Percentiles rank a stretch among this genome's conserved stretches.
Conservation (phyloP, 257 asterid species). For the Solanum etuberosum region DNA sequence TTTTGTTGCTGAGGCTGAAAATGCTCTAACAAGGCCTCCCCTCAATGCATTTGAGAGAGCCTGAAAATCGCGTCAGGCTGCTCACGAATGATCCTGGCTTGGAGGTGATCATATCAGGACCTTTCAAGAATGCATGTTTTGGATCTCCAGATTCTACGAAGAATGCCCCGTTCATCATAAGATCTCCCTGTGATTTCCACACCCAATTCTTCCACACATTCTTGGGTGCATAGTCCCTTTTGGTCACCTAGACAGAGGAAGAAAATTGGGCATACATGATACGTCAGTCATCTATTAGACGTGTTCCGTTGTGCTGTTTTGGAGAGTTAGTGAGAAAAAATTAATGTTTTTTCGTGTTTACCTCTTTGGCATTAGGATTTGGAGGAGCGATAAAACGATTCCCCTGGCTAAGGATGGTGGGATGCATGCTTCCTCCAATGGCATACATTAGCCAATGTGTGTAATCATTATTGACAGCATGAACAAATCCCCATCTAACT, state of each 20-base stretch:
- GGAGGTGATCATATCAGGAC: conserved; percentile 22
- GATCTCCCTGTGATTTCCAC: conserved; percentile 73
- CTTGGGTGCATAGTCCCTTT: conserved; percentile 49
- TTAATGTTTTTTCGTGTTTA: not conserved
- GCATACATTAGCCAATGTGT: conserved; percentile 61
- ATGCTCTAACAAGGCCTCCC: conserved; percentile 13
- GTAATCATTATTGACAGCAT: conserved; percentile 47
- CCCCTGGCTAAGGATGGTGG: conserved; percentile 59
- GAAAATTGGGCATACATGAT: not conserved
- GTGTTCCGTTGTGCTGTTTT: not conserved
- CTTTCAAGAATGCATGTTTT: conserved; percentile 22
- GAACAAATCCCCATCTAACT: conserved; percentile 40
- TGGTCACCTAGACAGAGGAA: conserved; percentile 40
- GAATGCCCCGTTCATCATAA: conserved; percentile 64
- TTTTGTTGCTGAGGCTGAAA: not conserved
- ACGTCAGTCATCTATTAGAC: not conserved
- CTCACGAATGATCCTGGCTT: conserved; percentile 35
- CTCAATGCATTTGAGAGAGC: conserved; percentile 34
- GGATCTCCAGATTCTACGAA: conserved; percentile 61
- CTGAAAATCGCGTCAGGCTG: conserved; percentile 31
- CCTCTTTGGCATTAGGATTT: conserved; percentile 48
- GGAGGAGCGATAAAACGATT: conserved; percentile 43
- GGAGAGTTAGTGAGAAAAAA: not conserved
- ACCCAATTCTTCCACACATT: conserved; percentile 64
- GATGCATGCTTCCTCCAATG: conserved; percentile 54